Evolutionary conservation across 257 asterid species (phyloP), one percentile per base, ranked within the genome.

Genomic region (Capsicum chinense): DNA sequence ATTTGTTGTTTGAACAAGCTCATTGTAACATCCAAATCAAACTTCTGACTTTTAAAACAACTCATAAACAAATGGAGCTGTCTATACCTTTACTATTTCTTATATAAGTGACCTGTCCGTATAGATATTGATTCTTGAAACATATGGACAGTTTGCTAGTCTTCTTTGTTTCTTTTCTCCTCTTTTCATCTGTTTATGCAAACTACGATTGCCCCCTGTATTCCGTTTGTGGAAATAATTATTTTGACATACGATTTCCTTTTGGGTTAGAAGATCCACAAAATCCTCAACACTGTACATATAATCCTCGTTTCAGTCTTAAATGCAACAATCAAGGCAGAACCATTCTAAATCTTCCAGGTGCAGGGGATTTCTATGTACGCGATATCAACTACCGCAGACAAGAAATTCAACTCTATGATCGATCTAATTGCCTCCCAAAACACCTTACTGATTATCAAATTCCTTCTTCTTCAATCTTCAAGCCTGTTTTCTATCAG

Each of bases 401-500:
- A 5, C 83, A 82, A 59, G 54, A n/a, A 59, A 26, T 88, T 12
- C 66, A 62, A 85, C 79, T 88, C 85, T 86, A 84, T 3, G 90
- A 88, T 79, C 89, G 85, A 47, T n/a, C 7, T 13, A 63, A 84
- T 73, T 88, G 90, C 76, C 89, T 88, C 9, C 90, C 87, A 17
- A 68, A 47, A 9, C 39, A 86, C 13, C 84, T 88, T 13, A 42
- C 66, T 74, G 37, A 69, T 44, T 79, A 79, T 14, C 79, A 39
- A 9, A 44, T 84, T 35, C 35, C 64, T 26, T 26, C 76, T 15
- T 21, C 33, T 15, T 86, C 85, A 19, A 79, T 59, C 12, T 68
- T 88, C 16, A 48, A 5, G 67, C 76, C 86, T 4, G 17, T 14
- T 35, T 37, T 48, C 2, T 84, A 84, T 79, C 83, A 47, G 19